Base-by-base conservation (phyloP, 371 early-diverging fungal species). In the Actinomucor elegans region DNA sequence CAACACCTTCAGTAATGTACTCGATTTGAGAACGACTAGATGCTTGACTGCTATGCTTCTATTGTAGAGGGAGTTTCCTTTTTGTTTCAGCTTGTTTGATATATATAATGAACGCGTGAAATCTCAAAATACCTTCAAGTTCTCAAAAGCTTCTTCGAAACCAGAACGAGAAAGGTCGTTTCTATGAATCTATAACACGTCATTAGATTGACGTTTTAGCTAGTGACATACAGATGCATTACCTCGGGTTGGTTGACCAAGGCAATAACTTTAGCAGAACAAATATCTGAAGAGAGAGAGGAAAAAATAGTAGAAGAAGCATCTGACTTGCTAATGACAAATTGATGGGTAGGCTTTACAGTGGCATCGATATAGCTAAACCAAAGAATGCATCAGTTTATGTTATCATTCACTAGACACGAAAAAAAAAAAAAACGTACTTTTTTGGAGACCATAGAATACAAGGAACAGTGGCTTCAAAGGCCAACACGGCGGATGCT, bases 181-280 rank as follows among this genome's bases (percentile, higher is more conserved):
- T 14, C 54, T 45, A 35, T 78, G 75, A 34, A 78, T 54, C 78
- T 77, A 36, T 23, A 17, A n/a, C 10, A 15, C 40, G 33, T 34
- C n/a, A n/a, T 40, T 49, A 49, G 20, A 23, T 41, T 21, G 14
- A 8, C 12, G 21, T n/a, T 15, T 33, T 32, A 48, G 15, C 27
- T 38, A 38, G n/a, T n/a, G n/a, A n/a, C n/a, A n/a, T n/a, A n/a
- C n/a, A n/a, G n/a, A n/a, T 34, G 41, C 36, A 47, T 21, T 72
- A 78, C 78, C 61, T 65, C 61, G 32, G 75, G 78, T 49, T 78
- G 78, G 59, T 74, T 69, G 28, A 78, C 48, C 15, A 78, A 49
- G 31, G 73, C 71, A 40, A 78, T 57, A 9, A 69, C 43, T 47
- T 73, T 65, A 18, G 71, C 69, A 24, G 65, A 57, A 42, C 78